phyloP scores from a whole-genome alignment of 768 basidiomycete species.

The Mrakia frigida region DNA sequence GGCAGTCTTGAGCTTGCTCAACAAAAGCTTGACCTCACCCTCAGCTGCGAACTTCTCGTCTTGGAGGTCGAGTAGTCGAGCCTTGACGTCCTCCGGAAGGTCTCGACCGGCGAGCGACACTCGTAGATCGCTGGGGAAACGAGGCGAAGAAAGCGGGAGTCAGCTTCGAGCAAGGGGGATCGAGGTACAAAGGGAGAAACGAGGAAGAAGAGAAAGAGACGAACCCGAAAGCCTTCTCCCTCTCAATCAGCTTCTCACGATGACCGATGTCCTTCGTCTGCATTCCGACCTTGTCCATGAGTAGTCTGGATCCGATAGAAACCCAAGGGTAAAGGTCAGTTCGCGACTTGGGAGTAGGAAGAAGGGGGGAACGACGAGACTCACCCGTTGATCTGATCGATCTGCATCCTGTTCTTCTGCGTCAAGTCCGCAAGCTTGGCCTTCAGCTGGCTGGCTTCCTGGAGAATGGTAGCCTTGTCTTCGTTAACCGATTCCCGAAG shows the following conservation, averaged over 20 bases:
- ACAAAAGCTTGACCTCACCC: constrained; percentile 22
- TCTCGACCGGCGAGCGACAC: constrained; percentile 71
- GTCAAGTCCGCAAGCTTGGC: constrained; percentile 63
- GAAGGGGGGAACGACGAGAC: not conserved
- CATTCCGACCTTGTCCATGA: constrained; percentile 83
- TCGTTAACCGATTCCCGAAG: constrained; percentile 82
- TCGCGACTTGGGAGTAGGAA: not conserved
- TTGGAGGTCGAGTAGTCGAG: constrained; percentile 65
- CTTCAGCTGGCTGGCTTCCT: constrained; percentile 59
- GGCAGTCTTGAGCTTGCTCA: constrained; percentile 51
- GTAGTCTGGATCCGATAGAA: constrained; percentile 57
- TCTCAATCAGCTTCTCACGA: constrained; percentile 75
- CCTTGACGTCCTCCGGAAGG: constrained; percentile 74
- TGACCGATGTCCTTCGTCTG: constrained; percentile 88
- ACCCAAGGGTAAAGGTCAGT: not conserved
- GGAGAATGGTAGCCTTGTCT: constrained; percentile 72
- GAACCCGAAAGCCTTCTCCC: constrained; percentile 79
- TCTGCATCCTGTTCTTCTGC: constrained; percentile 84
- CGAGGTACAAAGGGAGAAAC: not conserved
- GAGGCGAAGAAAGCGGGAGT: not conserved
- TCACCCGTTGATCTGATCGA: constrained; percentile 52
- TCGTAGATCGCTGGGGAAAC: constrained; percentile 60
- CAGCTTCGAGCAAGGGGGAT: constrained; percentile 16
- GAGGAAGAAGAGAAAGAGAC: constrained; percentile 32
- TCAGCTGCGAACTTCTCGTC: constrained; percentile 63